phyloP scores from a whole-genome alignment of 139 green algal species.

The Micromonas commoda region DNA sequence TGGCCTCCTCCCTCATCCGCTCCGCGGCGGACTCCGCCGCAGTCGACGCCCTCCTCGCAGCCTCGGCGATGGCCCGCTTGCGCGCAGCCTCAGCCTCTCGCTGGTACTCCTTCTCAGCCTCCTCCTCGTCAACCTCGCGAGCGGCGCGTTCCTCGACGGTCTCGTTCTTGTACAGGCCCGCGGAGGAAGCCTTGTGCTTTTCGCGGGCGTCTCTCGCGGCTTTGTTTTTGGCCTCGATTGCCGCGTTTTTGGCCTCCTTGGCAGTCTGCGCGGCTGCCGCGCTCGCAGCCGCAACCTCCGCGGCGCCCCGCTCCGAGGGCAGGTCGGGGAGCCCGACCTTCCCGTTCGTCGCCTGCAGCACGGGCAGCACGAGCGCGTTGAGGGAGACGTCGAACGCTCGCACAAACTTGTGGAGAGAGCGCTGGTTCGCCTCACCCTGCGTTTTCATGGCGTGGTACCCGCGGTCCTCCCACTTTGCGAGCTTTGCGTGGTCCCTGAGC shows the following conservation, averaged over 20 bases:
- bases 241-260: neutral
- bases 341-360: neutral
- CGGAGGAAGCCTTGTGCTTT: neutral
- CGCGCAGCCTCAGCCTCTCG: neutral
- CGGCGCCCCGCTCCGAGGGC: neutral
- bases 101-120: neutral
- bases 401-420: constrained; percentile 64
- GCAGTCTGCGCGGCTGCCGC: neutral
- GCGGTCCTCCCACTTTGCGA: constrained; percentile 96
- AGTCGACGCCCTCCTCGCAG: neutral
- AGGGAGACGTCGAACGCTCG: constrained; percentile 12
- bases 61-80: neutral
- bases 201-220: neutral
- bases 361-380: constrained; percentile 8
- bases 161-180: neutral
- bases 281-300: neutral
- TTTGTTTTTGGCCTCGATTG: neutral
- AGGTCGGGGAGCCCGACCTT: neutral
- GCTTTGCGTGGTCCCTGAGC: constrained; percentile 81
- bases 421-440: constrained; percentile 71
- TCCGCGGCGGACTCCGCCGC: neutral
- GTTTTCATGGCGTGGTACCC: constrained; percentile 79
- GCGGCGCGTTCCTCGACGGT: neutral
- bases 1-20: neutral
- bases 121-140: neutral